Evolutionary conservation across 1,139 yeast species (phyloP), one percentile per base, ranked within the genome.

Genomic region (Zygoascus meyerae): DNA sequence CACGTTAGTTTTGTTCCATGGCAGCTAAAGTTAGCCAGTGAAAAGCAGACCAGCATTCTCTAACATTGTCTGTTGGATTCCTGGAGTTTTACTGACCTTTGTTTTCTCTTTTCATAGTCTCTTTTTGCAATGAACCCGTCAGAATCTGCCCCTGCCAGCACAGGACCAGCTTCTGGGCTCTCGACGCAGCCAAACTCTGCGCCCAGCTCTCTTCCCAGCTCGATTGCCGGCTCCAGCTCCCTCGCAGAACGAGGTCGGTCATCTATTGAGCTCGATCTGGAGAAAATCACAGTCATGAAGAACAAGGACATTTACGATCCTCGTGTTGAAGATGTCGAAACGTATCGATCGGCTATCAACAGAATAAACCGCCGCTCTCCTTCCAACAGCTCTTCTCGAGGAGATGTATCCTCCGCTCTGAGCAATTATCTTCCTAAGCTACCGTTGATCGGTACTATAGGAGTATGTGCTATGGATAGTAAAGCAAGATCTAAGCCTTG

Each of bases 381-480:
- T n/a, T 18, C 41, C 32, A 44, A 26, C 41, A 34, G 42, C 28
- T 37, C 42, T 33, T 17, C 29, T 15, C 36, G 43, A 15, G 34
- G 37, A 2, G 43, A 40, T 6, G 43, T 31, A 6, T 26, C 43
- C 35, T 32, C 28, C 21, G 39, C 39, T 8, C 12, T 35, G 6
- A 5, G n/a, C 12, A 29, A 14, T 2, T 26, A 8, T 21, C 30
- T 29, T 35, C 34, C 41, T 11, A n/a, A 16, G 10, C n/a, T 81
- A 44, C 90, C 92, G 2, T 82, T 78, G 55, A 78, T 89, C 54
- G 98, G 98, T 33, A 89, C 87, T 57, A 87, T 94, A 58, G 99
- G 99, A 41, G 96, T 94, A 1, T 94, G 98, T 70, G 99, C 99
- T 7, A 90, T 94, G 97, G 98, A 94, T 66, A 83, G 92, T 47